Evolutionary conservation across 768 basidiomycete genomes (phyloP).

Genomic region (Terana coerulea): DNA sequence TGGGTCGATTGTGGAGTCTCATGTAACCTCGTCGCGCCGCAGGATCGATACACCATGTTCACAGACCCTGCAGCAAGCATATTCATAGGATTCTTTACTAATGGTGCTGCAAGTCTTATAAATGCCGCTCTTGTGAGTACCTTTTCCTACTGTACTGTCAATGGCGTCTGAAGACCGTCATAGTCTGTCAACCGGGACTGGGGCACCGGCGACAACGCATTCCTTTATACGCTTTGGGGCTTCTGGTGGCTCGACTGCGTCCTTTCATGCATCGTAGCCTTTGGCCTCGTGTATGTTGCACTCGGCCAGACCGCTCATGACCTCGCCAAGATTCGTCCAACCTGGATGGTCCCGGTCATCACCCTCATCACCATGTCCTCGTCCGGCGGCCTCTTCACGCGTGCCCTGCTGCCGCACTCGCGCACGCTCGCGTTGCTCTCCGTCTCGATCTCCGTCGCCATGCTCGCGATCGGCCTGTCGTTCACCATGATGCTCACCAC

Average conservation of each 20-base stretch:
- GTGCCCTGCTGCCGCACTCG: slow-evolving; percentile 33
- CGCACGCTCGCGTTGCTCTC: slow-evolving; percentile 38
- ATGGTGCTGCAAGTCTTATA: slow-evolving; percentile 42
- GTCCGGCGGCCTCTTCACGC: slow-evolving; percentile 42
- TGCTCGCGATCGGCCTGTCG: slow-evolving; percentile 42
- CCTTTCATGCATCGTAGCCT: slow-evolving; percentile 38
- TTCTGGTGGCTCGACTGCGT: slow-evolving; percentile 49
- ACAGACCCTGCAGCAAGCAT: slow-evolving; percentile 40
- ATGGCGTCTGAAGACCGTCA: neutral
- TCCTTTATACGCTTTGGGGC: slow-evolving; percentile 42
- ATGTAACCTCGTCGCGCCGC: too few relatives aligned
- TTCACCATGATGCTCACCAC: slow-evolving; percentile 49
- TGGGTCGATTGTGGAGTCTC: neutral
- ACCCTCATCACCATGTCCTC: slow-evolving; percentile 51
- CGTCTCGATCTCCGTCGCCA: slow-evolving; percentile 37
- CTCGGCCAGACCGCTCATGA: slow-evolving; percentile 39
- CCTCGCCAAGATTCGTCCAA: slow-evolving; percentile 36
- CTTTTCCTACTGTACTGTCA: too few relatives aligned
- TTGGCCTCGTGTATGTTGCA: slow-evolving; percentile 50
- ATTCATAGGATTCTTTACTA: slow-evolving; percentile 40
- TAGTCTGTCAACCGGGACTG: slow-evolving; percentile 33
- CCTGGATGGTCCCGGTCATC: slow-evolving; percentile 55
- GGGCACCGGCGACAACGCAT: slow-evolving; percentile 31
- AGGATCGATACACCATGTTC: slow-evolving; percentile 29
- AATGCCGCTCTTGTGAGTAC: slow-evolving; percentile 32